Conservation (phyloP, 306 rosid species). For the Neltuma alba region DNA sequence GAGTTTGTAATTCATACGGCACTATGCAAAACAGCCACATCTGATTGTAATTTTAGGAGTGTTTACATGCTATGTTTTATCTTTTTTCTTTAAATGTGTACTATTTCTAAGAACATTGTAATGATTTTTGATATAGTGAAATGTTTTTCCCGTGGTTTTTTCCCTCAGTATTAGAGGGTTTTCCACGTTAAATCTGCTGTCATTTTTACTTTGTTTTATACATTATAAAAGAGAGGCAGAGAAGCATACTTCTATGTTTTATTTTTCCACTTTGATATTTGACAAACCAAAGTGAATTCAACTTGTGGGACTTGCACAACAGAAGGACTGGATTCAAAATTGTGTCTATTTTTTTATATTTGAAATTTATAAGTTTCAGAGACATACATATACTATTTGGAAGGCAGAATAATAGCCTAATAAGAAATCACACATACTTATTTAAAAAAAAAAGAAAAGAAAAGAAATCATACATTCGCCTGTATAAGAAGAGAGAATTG, state of each 20-base stretch:
- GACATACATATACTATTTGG: too few relatives aligned
- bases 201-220: background rate
- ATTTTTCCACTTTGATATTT: too few relatives aligned
- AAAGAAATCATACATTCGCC: too few relatives aligned
- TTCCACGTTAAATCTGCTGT: background rate
- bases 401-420: too few relatives aligned
- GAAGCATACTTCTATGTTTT: background rate
- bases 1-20: background rate
- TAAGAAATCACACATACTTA: too few relatives aligned
- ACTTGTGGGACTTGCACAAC: background rate
- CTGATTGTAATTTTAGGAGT: background rate
- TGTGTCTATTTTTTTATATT: too few relatives aligned
- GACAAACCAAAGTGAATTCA: background rate
- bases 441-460: too few relatives aligned
- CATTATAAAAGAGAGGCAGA: background rate
- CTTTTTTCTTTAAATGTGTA: background rate
- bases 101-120: background rate
- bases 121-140: background rate
- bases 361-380: too few relatives aligned
- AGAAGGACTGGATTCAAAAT: too few relatives aligned
- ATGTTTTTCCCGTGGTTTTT: background rate
- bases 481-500: too few relatives aligned
- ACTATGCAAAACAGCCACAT: background rate
- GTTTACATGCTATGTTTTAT: background rate
- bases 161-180: background rate